These are phyloP conservation scores for Irpex sp. DNA, from an alignment of 1,284 basidiomycete genomes.

Conservation along the genomic window DNA sequence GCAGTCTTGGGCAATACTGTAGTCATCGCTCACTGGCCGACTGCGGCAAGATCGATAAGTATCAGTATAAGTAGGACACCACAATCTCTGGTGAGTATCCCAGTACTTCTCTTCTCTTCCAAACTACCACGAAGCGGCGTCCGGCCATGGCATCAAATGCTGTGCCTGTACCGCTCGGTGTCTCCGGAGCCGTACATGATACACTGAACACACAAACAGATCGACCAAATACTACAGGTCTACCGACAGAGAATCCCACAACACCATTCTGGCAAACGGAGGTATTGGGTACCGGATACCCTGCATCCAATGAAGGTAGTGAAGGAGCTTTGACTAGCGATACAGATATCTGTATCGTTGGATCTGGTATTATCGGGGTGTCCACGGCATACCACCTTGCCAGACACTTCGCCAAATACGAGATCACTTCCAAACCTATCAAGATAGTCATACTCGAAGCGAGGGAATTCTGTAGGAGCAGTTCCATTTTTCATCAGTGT, in stretches of 20 bases:
- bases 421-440: not conserved
- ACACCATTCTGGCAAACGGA: not conserved
- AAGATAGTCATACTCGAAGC: not conserved
- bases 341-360: not conserved
- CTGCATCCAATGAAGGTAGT: not conserved
- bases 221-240: not conserved
- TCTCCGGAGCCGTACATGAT: conserved; percentile 17
- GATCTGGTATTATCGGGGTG: not conserved
- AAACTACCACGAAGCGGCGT: too few species aligned
- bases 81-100: too few species aligned
- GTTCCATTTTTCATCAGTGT: not conserved
- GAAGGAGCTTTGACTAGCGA: not conserved
- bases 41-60: too few species aligned
- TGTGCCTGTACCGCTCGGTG: conserved; percentile 17
- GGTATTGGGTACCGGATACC: not conserved
- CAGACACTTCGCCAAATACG: not conserved
- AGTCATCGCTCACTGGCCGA: too few species aligned
- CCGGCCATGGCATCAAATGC: too few species aligned
- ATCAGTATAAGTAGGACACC: too few species aligned
- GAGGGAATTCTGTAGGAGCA: not conserved
- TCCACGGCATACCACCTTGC: not conserved
- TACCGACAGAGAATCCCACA: not conserved
- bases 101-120: too few species aligned
- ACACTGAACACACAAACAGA: conserved; percentile 5
- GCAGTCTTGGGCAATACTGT: too few species aligned